phyloP scores from a whole-genome alignment of 2,329 filamentous ascomycete species.

The Scleromitrula shiraiana region DNA sequence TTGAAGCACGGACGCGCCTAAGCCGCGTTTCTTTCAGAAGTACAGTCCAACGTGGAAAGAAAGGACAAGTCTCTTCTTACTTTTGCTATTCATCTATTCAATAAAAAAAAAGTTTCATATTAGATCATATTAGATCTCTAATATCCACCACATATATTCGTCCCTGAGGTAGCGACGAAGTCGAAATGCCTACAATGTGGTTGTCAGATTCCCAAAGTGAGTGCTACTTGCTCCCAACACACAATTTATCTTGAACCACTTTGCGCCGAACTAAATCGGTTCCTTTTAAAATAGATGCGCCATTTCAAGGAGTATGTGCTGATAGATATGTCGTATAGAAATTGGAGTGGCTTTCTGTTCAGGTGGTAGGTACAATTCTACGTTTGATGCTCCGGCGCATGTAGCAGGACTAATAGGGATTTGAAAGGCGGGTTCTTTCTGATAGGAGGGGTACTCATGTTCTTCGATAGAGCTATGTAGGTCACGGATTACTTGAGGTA shows the following conservation, averaged over 20 bases:
- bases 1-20: slow-evolving; percentile 7
- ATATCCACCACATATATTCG: neutral
- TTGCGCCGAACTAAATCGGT: slow-evolving; percentile 20
- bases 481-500: slow-evolving; percentile 28
- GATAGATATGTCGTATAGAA: slow-evolving; percentile 48
- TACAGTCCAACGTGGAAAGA: neutral
- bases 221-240: slow-evolving; percentile 30
- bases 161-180: neutral
- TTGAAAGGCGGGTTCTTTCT: slow-evolving; percentile 85
- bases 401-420: slow-evolving; percentile 12
- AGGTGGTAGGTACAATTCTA: slow-evolving; percentile 61
- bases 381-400: slow-evolving; percentile 15
- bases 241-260: neutral
- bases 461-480: slow-evolving; percentile 95
- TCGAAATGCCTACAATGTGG: slow-evolving; percentile 63
- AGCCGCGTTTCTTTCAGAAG: slow-evolving; percentile 6
- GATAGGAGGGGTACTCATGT: slow-evolving; percentile 86
- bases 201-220: slow-evolving; percentile 90
- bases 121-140: neutral
- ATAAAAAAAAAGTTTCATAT: no score
- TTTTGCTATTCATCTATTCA: neutral
- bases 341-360: slow-evolving; percentile 97
- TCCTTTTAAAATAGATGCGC: neutral
- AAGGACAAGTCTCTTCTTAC: slow-evolving; percentile 6
- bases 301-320: slow-evolving; percentile 16